Conservation (phyloP, 805 yeast species). For the Kodamaea neixiangensis region DNA sequence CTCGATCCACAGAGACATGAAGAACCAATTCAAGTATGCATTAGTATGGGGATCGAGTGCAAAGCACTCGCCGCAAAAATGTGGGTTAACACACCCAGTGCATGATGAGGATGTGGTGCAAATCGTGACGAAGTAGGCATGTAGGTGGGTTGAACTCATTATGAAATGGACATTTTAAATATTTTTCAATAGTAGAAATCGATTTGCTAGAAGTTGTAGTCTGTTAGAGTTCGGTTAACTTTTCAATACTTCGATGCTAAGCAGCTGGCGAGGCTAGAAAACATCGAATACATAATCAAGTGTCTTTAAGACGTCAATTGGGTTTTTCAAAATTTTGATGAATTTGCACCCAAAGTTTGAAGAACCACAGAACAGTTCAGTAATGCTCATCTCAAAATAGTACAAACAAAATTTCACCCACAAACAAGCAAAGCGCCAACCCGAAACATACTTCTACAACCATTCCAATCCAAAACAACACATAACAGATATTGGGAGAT, state of each 20-base stretch:
- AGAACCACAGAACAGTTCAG: background rate
- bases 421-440: background rate
- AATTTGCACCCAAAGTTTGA: background rate
- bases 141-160: background rate
- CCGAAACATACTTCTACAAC: background rate
- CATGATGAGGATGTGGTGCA: constrained; percentile 95
- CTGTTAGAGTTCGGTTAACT: no score
- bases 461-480: background rate
- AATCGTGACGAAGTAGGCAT: constrained; percentile 70
- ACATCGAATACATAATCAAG: no score
- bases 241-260: no score
- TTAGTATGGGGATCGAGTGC: constrained; percentile 96
- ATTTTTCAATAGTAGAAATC: no score
- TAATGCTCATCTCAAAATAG: background rate
- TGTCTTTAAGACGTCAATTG: no score
- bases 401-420: no score
- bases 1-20: constrained; percentile 88
- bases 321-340: no score
- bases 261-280: no score
- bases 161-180: background rate
- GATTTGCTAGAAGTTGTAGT: no score
- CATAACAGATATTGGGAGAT: background rate
- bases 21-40: constrained; percentile 89
- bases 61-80: constrained; percentile 94
- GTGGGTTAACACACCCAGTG: constrained; percentile 82